Evolutionary conservation across 2,329 filamentous ascomycete species (phyloP), one percentile per base, ranked within the genome.

Genomic region (Penicillium occitanis): DNA sequence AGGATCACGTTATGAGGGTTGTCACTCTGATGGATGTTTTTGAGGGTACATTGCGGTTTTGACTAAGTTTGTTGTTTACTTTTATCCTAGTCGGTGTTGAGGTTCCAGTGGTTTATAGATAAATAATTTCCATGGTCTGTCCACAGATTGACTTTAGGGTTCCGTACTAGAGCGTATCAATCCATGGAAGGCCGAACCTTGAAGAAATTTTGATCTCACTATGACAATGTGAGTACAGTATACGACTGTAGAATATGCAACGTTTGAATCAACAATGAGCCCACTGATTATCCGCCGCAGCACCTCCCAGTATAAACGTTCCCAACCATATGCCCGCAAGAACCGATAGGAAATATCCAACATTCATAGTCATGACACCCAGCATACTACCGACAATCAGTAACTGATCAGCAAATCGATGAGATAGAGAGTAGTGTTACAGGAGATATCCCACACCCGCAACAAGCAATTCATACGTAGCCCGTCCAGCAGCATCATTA

Each of bases 281-380:
- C 60, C 60, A 62, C n/a, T 62, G 60, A 68, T 61, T 68, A 64
- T 73, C 69, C 35, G 69, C 68, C 2, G 71, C 71, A 42, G 69
- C 68, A 40, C 71, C 71, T 33, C 93, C 92, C 67, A 95, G 85
- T 0, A 87, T 85, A 48, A 98, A 80, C 75, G 94, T 95, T 28
- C 94, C 94, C 22, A 96, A 75, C 74, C 97, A 97, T 1, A 90
- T 86, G 10, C 90, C 90, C 4, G 83, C 89, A 13, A 96, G 84
- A 22, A 93, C 85, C 0, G 91, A 92, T 61, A 92, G 78, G 75
- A 94, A 94, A 75, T 94, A 95, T 11, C 91, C 92, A 11, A 94
- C 86, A 72, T 95, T 95, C 82, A 91, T 87, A 1, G 91, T 93
- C 92, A 95, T 97, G 74, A 96, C 90, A 17, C 91, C 91, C 79